phyloP scores from a whole-genome alignment of 164 flowering plant species.

The Vitis rupestris region DNA sequence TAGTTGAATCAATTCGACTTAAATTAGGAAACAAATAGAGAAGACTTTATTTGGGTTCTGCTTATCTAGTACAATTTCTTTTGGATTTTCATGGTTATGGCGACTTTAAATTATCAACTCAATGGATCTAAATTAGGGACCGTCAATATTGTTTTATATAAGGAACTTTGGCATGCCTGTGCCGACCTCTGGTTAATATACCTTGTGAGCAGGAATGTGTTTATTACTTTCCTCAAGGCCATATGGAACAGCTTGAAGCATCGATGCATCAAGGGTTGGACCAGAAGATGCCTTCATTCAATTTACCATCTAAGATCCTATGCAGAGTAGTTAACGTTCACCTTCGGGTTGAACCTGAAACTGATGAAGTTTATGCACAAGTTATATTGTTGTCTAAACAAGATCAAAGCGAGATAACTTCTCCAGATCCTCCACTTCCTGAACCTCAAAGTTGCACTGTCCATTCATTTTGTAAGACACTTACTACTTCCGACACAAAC shows the following conservation, averaged over 20 bases:
- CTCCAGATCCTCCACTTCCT: slow-evolving; percentile 14
- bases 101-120: too few relatives aligned
- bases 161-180: slow-evolving; percentile 8
- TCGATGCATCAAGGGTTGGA: background rate
- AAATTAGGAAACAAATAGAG: too few relatives aligned
- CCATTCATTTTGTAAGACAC: slow-evolving; percentile 21
- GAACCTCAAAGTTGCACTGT: slow-evolving; percentile 15
- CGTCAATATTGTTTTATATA: background rate
- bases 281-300: background rate
- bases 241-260: slow-evolving; percentile 10
- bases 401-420: slow-evolving; percentile 9
- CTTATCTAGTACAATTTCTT: too few relatives aligned
- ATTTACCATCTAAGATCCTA: slow-evolving; percentile 1
- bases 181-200: slow-evolving; percentile 7
- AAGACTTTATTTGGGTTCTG: too few relatives aligned
- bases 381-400: slow-evolving; percentile 14
- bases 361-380: slow-evolving; percentile 26
- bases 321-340: slow-evolving; percentile 1
- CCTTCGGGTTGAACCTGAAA: slow-evolving; percentile 11
- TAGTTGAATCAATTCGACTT: too few relatives aligned
- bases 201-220: slow-evolving; percentile 5
- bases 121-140: too few relatives aligned
- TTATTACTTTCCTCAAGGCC: slow-evolving; percentile 14
- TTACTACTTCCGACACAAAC: slow-evolving; percentile 28
- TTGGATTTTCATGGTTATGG: too few relatives aligned